Conservation (phyloP, 2,329 filamentous ascomycete genomes). For the Aspergillus hiratsukae region DNA sequence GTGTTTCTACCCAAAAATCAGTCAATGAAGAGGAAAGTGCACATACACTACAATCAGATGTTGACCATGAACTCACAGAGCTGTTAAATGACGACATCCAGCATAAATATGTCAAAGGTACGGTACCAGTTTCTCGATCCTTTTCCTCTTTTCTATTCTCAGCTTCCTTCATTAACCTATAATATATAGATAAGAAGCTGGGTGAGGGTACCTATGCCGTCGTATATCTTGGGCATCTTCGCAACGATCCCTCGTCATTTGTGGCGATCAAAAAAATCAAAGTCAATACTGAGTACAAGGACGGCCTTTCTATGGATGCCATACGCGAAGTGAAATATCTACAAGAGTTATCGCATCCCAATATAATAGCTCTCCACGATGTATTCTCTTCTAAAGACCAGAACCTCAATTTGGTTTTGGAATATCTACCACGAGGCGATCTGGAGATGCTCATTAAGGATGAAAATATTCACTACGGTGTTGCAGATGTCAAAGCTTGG, state of each 20-base stretch:
- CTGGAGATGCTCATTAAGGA: conserved; percentile 93
- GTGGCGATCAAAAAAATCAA: conserved; percentile 65
- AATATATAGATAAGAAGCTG: conserved; percentile 68
- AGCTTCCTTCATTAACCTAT: not conserved
- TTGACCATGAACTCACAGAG: conserved; percentile 54
- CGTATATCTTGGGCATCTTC: conserved; percentile 83
- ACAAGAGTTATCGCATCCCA: conserved; percentile 88
- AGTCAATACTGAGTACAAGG: conserved; percentile 61
- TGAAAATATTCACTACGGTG: conserved; percentile 73
- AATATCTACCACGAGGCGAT: conserved; percentile 90
- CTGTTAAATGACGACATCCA: conserved; percentile 78
- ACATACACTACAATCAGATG: conserved; percentile 13
- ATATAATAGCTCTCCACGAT: conserved; percentile 87
- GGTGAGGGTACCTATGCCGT: conserved; percentile 97
- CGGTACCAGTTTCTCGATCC: conserved; percentile 5
- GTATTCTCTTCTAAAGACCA: conserved; percentile 96
- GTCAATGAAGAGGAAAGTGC: conserved; percentile 14
- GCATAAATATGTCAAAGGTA: conserved; percentile 84
- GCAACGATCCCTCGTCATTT: conserved; percentile 63
- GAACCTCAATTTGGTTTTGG: conserved; percentile 92
- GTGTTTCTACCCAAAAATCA: conserved; percentile 29
- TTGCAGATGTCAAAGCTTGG: conserved; percentile 94
- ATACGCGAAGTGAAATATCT: conserved; percentile 94
- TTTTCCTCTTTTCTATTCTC: not conserved
- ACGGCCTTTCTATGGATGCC: conserved; percentile 90